Base-by-base conservation (phyloP, 2,329 filamentous ascomycete species). In the Pestalotiopsis sp. region DNA sequence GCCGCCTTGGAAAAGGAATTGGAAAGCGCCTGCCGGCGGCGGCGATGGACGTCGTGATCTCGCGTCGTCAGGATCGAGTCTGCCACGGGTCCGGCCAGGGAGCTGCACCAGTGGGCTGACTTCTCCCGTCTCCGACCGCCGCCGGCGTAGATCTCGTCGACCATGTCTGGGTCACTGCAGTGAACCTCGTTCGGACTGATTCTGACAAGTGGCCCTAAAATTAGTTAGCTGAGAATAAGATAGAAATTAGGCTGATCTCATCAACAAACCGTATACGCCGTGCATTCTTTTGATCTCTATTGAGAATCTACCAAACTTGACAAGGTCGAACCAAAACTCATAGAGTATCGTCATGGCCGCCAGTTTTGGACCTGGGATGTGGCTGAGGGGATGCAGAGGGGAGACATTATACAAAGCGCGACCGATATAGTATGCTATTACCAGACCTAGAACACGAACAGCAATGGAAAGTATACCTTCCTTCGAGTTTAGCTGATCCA, bases 91-190 rank as follows among this genome's bases (percentile, higher is more conserved):
- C 60, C 60, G 13, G 38, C 23, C 4, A 31, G 17, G 31, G 36
- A n/a, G 23, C 38, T 63, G 31, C 38, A 31, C 38, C 17, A 66
- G 4, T 57, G 49, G 17, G 60, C 66, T 27, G 39, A 36, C 9
- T 59, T 59, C n/a, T 59, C 27, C 3, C 57, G 62, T 14, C 73
- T 75, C 59, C 74, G 71, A 64, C 72, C 76, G 3, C 77, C 72
- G 27, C 75, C 75, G 13, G 78, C 74, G 70, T 81, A 83, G 25
- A 84, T 71, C 56, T 81, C 80, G 59, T 81, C 76, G 69, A 80
- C 78, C 72, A 83, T 82, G 64, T 68, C 68, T 0, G 69, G 64
- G 36, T 72, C 71, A 20, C 65, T 69, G 65, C 68, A 70, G 59
- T 73, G 72, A 25, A 75, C 70, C 52, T 78, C 76, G n/a, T 72